Conservation (phyloP, 805 yeast genomes). For the Nakazawaea ernobii region DNA sequence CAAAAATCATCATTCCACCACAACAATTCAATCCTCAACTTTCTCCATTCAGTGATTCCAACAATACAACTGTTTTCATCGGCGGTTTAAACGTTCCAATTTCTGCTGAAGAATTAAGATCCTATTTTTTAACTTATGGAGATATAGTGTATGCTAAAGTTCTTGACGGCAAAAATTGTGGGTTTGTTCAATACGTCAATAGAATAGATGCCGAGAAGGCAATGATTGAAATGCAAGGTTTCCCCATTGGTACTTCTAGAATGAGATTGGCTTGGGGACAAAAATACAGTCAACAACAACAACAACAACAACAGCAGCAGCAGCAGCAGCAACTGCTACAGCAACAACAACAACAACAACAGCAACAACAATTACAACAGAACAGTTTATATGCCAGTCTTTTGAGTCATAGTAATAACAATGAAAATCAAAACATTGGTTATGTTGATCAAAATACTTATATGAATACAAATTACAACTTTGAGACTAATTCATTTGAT, state of each 20-base stretch:
- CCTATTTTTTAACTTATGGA: constrained; percentile 64
- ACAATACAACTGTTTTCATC: constrained; percentile 71
- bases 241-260: constrained; percentile 77
- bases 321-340: constrained; percentile 10
- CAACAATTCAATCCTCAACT: constrained; percentile 37
- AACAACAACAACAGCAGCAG: constrained; percentile 15
- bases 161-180: constrained; percentile 74
- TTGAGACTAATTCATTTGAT: neutral
- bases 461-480: constrained; percentile 3
- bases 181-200: constrained; percentile 77
- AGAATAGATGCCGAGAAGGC: constrained; percentile 83
- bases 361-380: constrained; percentile 13
- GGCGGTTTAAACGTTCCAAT: constrained; percentile 63
- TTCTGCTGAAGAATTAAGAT: constrained; percentile 55
- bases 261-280: constrained; percentile 85
- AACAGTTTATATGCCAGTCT: constrained; percentile 5
- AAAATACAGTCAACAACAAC: constrained; percentile 27
- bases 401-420: constrained; percentile 3
- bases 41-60: constrained; percentile 67
- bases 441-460: constrained; percentile 5
- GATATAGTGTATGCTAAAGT: constrained; percentile 71
- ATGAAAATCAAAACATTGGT: neutral
- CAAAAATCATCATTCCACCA: constrained; percentile 18
- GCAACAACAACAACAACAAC: constrained; percentile 4
- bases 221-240: constrained; percentile 83